phyloP scores from a whole-genome alignment of 257 asterid species.

The Capsicum baccatum region DNA sequence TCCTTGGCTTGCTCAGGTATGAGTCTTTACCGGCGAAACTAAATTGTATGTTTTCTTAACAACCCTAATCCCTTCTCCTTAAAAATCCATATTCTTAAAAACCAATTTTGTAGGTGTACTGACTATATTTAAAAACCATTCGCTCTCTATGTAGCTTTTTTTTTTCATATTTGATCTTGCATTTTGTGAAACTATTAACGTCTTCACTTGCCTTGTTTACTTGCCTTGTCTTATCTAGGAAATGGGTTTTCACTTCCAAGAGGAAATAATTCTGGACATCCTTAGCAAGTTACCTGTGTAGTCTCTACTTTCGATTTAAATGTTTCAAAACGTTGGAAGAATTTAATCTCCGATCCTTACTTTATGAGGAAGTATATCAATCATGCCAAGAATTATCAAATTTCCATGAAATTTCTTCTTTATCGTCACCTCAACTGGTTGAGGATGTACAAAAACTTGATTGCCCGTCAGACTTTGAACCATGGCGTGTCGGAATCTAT shows the following conservation, averaged over 20 bases:
- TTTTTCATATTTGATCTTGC: conserved; percentile 1
- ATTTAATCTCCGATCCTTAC: not conserved
- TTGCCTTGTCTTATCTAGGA: not conserved
- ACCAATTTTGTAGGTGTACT: not conserved
- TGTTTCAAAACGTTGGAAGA: not conserved
- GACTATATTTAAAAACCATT: not conserved
- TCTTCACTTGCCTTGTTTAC: not conserved
- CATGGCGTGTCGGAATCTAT: not conserved
- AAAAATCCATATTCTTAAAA: too few relatives aligned
- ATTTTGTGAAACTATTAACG: too few relatives aligned
- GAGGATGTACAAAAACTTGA: not conserved
- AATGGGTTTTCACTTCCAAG: not conserved
- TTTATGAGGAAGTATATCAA: not conserved
- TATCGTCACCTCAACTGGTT: not conserved
- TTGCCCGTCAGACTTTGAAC: not conserved
- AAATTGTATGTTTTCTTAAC: too few relatives aligned
- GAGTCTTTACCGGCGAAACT: too few relatives aligned
- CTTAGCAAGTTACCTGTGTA: not conserved
- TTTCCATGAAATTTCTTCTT: not conserved
- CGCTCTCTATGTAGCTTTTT: not conserved
- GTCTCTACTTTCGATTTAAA: not conserved
- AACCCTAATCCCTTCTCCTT: too few relatives aligned
- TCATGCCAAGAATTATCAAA: not conserved
- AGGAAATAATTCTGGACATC: not conserved
- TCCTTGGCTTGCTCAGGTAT: not conserved